Conservation (phyloP, 352 stramenopile species). For the Globisporangium cystogenes region DNA sequence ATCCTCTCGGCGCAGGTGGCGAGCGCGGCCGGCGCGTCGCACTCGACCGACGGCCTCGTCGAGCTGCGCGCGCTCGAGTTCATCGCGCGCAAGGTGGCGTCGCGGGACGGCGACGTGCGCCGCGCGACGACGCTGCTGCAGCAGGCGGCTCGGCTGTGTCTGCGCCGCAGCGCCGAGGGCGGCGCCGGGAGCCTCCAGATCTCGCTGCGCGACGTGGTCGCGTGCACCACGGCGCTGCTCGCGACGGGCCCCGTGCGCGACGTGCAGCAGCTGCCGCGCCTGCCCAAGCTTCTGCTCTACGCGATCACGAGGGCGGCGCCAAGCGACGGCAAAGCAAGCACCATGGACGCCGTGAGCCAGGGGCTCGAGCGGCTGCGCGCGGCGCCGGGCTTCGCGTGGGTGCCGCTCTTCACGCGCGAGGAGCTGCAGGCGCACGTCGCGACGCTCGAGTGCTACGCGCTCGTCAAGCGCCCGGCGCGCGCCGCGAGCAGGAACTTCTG, state of each 20-base stretch:
- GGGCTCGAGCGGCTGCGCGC: constrained; percentile 38
- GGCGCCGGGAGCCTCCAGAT: constrained; percentile 13
- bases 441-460: constrained; percentile 65
- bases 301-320: constrained; percentile 51
- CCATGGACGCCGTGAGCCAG: constrained; percentile 40
- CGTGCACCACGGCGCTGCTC: constrained; percentile 29
- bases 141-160: constrained; percentile 37
- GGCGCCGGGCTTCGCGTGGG: constrained; percentile 36
- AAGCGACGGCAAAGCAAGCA: constrained; percentile 22
- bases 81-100: constrained; percentile 59
- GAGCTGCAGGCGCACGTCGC: constrained; percentile 57
- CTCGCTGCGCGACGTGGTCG: constrained; percentile 32
- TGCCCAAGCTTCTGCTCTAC: constrained; percentile 64
- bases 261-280: constrained; percentile 52
- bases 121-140: constrained; percentile 53
- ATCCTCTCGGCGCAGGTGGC: constrained; percentile 44
- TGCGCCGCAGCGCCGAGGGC: constrained; percentile 16
- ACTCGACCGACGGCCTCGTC: constrained; percentile 11
- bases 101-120: constrained; percentile 61
- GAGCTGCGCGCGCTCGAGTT: constrained; percentile 51
- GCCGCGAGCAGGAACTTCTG: constrained; percentile 30
- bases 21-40: constrained; percentile 2
- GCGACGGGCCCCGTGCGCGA: constrained; percentile 36
- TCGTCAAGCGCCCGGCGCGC: constrained; percentile 33
- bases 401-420: constrained; percentile 48